A percentile compares a stretch with the other conserved stretches of the same genome.
These are phyloP conservation scores for Trematosphaeria pertusa DNA, from an alignment of 2,329 filamentous ascomycete species.

Conservation along the genomic window DNA sequence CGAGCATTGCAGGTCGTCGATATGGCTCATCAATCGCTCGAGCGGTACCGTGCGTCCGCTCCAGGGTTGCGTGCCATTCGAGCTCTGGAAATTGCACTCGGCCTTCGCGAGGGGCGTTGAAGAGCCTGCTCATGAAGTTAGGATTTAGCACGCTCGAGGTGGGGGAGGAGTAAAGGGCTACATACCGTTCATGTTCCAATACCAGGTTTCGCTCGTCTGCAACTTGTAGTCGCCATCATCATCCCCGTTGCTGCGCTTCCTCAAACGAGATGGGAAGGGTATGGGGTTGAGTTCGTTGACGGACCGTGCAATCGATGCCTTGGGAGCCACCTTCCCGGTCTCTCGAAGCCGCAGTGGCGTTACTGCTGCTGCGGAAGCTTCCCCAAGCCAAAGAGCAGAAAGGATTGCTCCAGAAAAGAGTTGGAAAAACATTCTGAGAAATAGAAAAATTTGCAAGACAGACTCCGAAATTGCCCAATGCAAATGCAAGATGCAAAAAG, in stretches of 20 bases:
- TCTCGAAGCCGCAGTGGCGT: neutral
- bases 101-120: conserved; percentile 3
- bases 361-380: neutral
- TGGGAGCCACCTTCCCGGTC: neutral
- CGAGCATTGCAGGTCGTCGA: neutral
- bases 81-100: conserved; percentile 1
- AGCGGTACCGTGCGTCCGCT: conserved; percentile 2
- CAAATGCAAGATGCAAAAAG: too few species aligned
- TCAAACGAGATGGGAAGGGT: too few species aligned
- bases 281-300: neutral
- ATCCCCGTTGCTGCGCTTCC: too few species aligned
- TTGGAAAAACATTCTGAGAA: too few species aligned
- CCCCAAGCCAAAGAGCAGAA: neutral
- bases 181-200: too few species aligned
- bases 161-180: too few species aligned
- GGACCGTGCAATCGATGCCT: neutral
- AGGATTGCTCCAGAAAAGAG: too few species aligned
- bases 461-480: too few species aligned
- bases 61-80: conserved; percentile 1
- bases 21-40: neutral
- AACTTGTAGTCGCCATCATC: too few species aligned
- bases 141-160: too few species aligned
- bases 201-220: too few species aligned
- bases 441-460: too few species aligned
- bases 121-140: neutral